Evolutionary conservation across 192 early-diverging fungal species (phyloP).

Genomic region (Backusella luteola): DNA sequence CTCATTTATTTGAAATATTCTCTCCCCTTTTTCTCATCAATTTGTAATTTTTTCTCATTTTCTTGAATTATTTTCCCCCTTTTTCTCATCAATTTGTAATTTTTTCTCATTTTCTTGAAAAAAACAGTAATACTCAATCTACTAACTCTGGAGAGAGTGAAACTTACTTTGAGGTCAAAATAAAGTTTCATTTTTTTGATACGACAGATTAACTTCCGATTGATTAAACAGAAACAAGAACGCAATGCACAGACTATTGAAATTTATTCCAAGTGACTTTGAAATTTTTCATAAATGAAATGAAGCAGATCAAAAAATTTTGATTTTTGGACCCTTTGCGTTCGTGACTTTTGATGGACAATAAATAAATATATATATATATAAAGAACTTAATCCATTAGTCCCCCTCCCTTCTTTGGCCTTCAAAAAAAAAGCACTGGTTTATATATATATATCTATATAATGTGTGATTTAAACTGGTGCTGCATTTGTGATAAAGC

Average conservation of each 20-base stretch:
- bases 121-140: neutral
- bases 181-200: neutral
- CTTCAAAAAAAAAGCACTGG: neutral
- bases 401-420: neutral
- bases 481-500: neutral
- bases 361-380: neutral
- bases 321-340: neutral
- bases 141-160: neutral
- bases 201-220: neutral
- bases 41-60: too few species aligned
- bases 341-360: neutral
- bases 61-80: too few species aligned
- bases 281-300: neutral
- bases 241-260: neutral
- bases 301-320: neutral
- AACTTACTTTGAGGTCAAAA: neutral
- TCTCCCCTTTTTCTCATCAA: too few species aligned
- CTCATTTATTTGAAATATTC: too few species aligned
- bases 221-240: neutral
- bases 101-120: too few species aligned
- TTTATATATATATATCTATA: neutral
- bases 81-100: too few species aligned
- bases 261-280: neutral
- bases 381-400: neutral
- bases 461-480: neutral